A percentile compares a stretch with the other conserved stretches of the same genome.
phyloP scores from a whole-genome alignment of 257 asterid genomes.

The Voacanga thouarsii region DNA sequence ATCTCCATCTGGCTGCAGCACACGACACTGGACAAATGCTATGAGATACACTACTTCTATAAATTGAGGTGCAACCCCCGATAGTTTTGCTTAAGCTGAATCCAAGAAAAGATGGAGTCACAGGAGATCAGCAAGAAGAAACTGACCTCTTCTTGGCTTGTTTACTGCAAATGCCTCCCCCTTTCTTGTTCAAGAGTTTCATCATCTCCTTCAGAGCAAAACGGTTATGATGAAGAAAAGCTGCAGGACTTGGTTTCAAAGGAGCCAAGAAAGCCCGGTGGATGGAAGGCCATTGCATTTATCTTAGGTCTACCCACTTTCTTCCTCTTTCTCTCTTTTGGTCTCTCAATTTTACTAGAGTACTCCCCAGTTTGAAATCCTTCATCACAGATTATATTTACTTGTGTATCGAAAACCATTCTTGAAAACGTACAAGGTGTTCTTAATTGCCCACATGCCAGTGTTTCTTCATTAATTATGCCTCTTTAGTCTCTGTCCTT shows the following conservation, averaged over 20 bases:
- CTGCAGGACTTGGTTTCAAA: background rate
- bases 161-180: conserved; percentile 37
- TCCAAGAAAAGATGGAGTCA: conserved; percentile 1
- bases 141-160: conserved; percentile 33
- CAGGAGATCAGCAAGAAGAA: conserved; percentile 13
- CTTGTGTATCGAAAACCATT: too few relatives aligned
- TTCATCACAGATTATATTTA: too few relatives aligned
- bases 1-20: too few relatives aligned
- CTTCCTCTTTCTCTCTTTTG: background rate
- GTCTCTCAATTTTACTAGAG: too few relatives aligned
- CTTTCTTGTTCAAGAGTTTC: conserved; percentile 29
- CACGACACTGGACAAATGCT: background rate
- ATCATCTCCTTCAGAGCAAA: conserved; percentile 23
- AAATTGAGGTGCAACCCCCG: background rate
- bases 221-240: conserved; percentile 33
- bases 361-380: too few relatives aligned
- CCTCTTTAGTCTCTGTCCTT: background rate
- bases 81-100: background rate
- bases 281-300: conserved; percentile 78
- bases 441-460: too few relatives aligned
- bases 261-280: conserved; percentile 38
- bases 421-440: too few relatives aligned
- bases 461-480: background rate
- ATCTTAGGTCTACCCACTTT: conserved; percentile 41
- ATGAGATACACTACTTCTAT: background rate